Conservation (phyloP, 31 red algal species). For the Asparagopsis taxiformis region DNA sequence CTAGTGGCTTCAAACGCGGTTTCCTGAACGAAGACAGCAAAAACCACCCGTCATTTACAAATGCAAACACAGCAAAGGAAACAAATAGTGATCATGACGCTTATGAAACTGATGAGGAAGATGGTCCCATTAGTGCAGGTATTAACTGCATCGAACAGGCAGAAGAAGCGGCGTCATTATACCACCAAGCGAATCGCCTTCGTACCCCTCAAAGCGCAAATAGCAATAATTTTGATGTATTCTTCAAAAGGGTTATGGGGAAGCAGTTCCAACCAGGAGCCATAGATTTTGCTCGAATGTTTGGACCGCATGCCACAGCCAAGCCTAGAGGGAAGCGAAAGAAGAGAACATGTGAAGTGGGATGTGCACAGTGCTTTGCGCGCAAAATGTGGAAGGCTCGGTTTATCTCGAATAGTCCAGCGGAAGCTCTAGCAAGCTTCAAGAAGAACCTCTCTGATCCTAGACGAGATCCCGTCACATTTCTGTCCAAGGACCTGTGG, state of each 20-base stretch:
- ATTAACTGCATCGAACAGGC: neutral
- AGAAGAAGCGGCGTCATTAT: neutral
- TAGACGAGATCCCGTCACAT: slow-evolving; percentile 12
- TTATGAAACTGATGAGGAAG: neutral
- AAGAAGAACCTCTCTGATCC: neutral
- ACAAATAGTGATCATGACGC: too few relatives aligned
- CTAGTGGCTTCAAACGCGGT: neutral
- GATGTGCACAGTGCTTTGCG: slow-evolving; percentile 36
- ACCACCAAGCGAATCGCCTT: neutral
- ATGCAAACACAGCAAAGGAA: too few relatives aligned
- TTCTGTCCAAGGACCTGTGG: slow-evolving; percentile 24
- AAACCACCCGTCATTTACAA: too few relatives aligned
- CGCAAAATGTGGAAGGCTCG: slow-evolving; percentile 58
- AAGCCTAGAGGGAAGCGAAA: slow-evolving; percentile 25
- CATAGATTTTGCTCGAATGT: slow-evolving; percentile 40
- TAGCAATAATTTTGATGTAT: neutral
- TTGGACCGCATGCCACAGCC: slow-evolving; percentile 22
- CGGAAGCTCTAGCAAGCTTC: slow-evolving; percentile 8
- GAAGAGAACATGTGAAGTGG: slow-evolving; percentile 15
- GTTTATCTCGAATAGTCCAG: slow-evolving; percentile 14
- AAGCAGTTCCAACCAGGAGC: slow-evolving; percentile 22
- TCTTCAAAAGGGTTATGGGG: slow-evolving; percentile 14
- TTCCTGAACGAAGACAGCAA: too few relatives aligned
- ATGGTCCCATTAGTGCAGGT: neutral
- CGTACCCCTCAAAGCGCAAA: neutral